phyloP scores from a whole-genome alignment of 179 eudicot genomes.

The Vitellaria paradoxa region DNA sequence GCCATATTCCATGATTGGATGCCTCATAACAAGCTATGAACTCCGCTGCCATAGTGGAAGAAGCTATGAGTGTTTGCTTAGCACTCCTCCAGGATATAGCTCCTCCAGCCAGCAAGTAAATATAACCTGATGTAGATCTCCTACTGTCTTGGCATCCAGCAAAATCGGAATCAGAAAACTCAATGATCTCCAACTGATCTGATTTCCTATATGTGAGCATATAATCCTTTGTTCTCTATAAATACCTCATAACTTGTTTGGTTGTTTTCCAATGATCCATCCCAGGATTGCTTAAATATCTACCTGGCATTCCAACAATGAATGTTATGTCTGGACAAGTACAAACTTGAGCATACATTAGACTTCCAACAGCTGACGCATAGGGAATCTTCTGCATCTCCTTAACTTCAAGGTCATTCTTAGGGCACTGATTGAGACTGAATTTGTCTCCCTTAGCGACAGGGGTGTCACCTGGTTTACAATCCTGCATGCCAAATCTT shows the following conservation, averaged over 20 bases:
- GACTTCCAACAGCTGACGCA: not conserved
- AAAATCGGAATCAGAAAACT: not conserved
- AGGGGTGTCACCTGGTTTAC: not conserved
- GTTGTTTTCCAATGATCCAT: not conserved
- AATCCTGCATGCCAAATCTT: not conserved
- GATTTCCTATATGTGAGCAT: not conserved
- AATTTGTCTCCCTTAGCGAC: not conserved
- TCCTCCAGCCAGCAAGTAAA: not conserved
- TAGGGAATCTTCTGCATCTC: not conserved
- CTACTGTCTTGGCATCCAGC: not conserved
- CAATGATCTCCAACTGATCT: not conserved
- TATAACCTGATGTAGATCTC: not conserved
- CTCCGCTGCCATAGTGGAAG: too few relatives aligned
- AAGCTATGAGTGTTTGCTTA: too few relatives aligned
- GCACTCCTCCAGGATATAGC: too few relatives aligned
- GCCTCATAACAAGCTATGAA: too few relatives aligned
- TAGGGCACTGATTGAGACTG: not conserved
- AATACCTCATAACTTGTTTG: not conserved
- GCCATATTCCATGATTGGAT: too few relatives aligned
- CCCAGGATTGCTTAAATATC: not conserved
- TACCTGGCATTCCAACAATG: not conserved
- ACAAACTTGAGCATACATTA: not conserved
- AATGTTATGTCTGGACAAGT: not conserved
- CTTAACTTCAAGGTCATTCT: not conserved
- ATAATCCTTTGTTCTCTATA: not conserved